Base-by-base conservation (phyloP, 108 stramenopile species). In the Chaetoceros tenuissimus region DNA sequence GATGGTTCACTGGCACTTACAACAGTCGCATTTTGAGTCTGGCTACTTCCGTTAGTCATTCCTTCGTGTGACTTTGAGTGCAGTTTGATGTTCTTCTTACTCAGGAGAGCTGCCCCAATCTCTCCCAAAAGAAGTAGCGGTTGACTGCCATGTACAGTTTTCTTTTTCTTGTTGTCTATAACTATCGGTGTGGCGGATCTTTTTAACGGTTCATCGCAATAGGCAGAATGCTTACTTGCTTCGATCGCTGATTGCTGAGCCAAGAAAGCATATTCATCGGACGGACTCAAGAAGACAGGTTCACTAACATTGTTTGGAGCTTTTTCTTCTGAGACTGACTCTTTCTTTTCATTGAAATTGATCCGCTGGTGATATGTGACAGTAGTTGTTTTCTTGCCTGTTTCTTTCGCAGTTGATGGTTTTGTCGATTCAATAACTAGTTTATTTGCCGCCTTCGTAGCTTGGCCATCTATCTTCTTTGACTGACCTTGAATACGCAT, bases 141-240 rank as follows among this genome's bases (percentile, higher is more conserved):
- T n/a, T n/a, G n/a, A n/a, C n/a, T n/a, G n/a, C n/a, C n/a, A n/a
- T n/a, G n/a, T n/a, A n/a, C n/a, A n/a, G n/a, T n/a, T n/a, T n/a
- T n/a, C n/a, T n/a, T n/a, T n/a, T n/a, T n/a, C n/a, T n/a, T n/a
- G n/a, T n/a, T n/a, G n/a, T n/a, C n/a, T n/a, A n/a, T n/a, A n/a
- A n/a, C n/a, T n/a, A n/a, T n/a, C n/a, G n/a, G n/a, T n/a, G n/a
- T n/a, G n/a, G n/a, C n/a, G n/a, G n/a, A n/a, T n/a, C n/a, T n/a
- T n/a, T n/a, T n/a, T n/a, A n/a, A n/a, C n/a, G n/a, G n/a, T n/a
- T n/a, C n/a, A n/a, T n/a, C n/a, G n/a, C 50, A 66, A 48, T 77
- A 77, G 0, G 76, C 76, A 1, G 67, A 63, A 40, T 78, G 72
- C 44, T 66, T 58, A 50, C 77, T 78, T 8, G 57, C 69, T 2